A percentile compares a stretch with the other conserved stretches of the same genome.
phyloP scores from a whole-genome alignment of 768 basidiomycete genomes.

The Rossbeevera mucosa region DNA sequence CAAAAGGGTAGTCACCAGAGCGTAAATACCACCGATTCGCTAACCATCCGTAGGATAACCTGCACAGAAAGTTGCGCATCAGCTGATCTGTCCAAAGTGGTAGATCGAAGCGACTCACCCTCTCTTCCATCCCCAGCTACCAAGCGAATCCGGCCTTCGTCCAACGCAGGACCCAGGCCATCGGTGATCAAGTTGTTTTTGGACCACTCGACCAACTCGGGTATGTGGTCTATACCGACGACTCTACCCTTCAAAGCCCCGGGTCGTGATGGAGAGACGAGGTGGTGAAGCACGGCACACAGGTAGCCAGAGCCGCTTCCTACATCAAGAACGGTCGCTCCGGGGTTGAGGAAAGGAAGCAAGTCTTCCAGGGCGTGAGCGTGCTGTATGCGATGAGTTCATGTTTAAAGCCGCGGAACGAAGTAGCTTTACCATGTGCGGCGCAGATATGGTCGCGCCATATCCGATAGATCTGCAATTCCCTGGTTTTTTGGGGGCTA shows the following conservation, averaged over 20 bases:
- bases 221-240: constrained; percentile 89
- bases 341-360: constrained; percentile 63
- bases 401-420: background rate
- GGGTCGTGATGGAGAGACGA: constrained; percentile 40
- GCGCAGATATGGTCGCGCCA: constrained; percentile 91
- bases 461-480: constrained; percentile 61
- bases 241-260: constrained; percentile 47
- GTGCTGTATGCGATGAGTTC: constrained; percentile 47
- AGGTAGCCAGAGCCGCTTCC: constrained; percentile 89
- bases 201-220: constrained; percentile 70
- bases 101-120: constrained; percentile 38
- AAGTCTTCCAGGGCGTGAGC: constrained; percentile 82
- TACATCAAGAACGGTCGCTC: constrained; percentile 79
- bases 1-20: background rate
- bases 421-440: constrained; percentile 72
- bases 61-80: constrained; percentile 7
- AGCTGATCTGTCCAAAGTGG: background rate
- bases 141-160: constrained; percentile 55
- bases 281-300: constrained; percentile 72
- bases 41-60: constrained; percentile 35
- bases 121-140: constrained; percentile 75
- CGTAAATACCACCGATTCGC: constrained; percentile 6
- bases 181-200: constrained; percentile 62
- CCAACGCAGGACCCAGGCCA: constrained; percentile 52
- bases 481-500: background rate